Base-by-base conservation (phyloP, 164 flowering plant species). In the Paratinospora sagittata region DNA sequence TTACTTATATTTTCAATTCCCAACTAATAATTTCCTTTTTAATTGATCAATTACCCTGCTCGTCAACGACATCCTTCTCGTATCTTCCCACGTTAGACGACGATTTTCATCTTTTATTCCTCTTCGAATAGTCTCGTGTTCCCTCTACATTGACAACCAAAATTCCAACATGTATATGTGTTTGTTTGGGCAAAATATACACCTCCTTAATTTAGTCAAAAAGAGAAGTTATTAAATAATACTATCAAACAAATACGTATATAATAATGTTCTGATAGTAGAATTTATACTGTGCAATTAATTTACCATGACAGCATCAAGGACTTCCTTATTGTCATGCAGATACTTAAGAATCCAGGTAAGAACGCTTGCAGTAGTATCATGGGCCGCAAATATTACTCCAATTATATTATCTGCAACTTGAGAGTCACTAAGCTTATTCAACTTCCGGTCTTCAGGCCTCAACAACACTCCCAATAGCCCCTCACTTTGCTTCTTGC, bases 331-430 rank as follows among this genome's bases (percentile, higher is more conserved):
- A 58, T 88, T 78, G 58, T 93, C 98, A 57, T 82, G 84, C 71
- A 93, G 64, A 76, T 87, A 90, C 76, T 93, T 93, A 23, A 93
- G 76, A 39, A 88, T 55, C 98, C 98, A 66, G 7, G 67, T 63
- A 26, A 90, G 80, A n/a, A 82, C 88, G 75, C 89, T 87, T 0
- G 97, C 98, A n/a, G 98, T 93, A 0, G 98, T 93, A 68, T 93
- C 98, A 30, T 85, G 96, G 49, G 98, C 98, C 27, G 98, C 98
- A 60, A 93, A 93, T 12, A 93, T 87, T 0, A 91, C 91, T 45
- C 98, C 97, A 11, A 93, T 91, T 37, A 93, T 80, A 66, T 93
- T 91, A 77, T 91, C 98, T 5, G 92, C 89, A 5, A 91, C 81
- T 68, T 93, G 94, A 52, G 83, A 74, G 63, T 93, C 94, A n/a